Conservation (phyloP, 169 alveolate species). For the Ichthyophthirius multifiliis region DNA sequence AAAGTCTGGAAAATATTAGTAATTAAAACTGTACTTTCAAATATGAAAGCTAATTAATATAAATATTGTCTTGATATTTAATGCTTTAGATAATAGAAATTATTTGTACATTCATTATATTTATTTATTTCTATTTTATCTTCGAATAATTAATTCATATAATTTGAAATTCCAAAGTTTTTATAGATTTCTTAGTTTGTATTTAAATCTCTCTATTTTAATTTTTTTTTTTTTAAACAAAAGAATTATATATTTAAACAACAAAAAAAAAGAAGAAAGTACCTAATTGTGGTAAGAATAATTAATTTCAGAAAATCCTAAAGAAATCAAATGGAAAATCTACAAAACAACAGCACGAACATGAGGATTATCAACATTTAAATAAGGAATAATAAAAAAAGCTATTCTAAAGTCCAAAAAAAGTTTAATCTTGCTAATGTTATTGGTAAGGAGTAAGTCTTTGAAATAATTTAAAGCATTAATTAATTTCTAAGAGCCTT, state of each 20-base stretch:
- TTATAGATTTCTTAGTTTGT: constrained; percentile 11
- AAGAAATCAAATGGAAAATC: neutral
- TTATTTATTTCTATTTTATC: constrained; percentile 4
- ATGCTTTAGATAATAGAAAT: neutral
- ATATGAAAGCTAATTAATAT: constrained; percentile 2
- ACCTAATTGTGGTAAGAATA: neutral
- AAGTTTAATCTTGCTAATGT: constrained; percentile 5
- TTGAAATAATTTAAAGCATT: neutral
- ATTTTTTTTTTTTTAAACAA: neutral
- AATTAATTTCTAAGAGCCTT: neutral
- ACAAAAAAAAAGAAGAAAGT: neutral
- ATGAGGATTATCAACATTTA: neutral
- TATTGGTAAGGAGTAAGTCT: neutral
- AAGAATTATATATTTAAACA: neutral
- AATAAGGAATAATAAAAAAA: neutral
- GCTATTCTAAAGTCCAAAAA: neutral
- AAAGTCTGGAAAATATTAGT: neutral
- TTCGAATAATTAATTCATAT: constrained; percentile 11
- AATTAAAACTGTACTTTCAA: constrained; percentile 4
- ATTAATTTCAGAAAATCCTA: neutral
- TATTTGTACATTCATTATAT: neutral
- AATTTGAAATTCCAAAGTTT: neutral
- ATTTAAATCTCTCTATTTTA: neutral
- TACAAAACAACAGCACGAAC: neutral
- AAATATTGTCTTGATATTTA: neutral